These are phyloP conservation scores for Clonostachys solani DNA, from an alignment of 2,329 filamentous ascomycete genomes.

Conservation along the genomic window DNA sequence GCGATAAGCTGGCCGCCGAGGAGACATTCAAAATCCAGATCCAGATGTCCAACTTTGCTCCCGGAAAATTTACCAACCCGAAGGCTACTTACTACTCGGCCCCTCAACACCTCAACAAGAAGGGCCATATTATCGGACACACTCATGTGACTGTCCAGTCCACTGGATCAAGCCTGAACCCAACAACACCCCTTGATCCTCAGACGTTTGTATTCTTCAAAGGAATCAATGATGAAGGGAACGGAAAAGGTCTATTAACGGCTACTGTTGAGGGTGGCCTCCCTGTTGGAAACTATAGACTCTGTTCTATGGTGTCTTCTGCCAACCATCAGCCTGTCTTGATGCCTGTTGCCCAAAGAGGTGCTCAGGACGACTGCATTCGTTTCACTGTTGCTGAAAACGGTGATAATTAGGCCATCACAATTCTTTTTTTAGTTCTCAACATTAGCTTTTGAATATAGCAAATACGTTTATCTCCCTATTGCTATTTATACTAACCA, in stretches of 20 bases:
- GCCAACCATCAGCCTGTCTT: constrained; percentile 63
- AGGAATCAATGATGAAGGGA: constrained; percentile 59
- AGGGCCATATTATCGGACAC: constrained; percentile 52
- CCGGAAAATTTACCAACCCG: constrained; percentile 60
- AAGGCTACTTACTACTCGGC: constrained; percentile 56
- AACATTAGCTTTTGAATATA: no score
- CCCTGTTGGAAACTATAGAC: constrained; percentile 58
- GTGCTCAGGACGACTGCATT: constrained; percentile 61
- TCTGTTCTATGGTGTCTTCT: constrained; percentile 60
- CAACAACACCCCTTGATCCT: constrained; percentile 46
- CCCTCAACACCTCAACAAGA: constrained; percentile 45
- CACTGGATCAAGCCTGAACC: constrained; percentile 44
- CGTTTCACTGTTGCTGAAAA: constrained; percentile 47
- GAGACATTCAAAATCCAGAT: constrained; percentile 49
- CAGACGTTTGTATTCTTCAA: constrained; percentile 59
- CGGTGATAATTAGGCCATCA: no score
- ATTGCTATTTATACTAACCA: no score
- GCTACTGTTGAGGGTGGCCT: constrained; percentile 54
- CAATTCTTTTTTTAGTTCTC: no score
- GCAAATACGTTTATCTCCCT: no score
- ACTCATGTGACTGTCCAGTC: constrained; percentile 57
- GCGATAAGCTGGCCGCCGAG: constrained; percentile 39
- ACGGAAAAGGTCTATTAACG: constrained; percentile 48
- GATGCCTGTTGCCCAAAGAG: constrained; percentile 64
- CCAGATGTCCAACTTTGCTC: constrained; percentile 45